A percentile compares a stretch with the other conserved stretches of the same genome.
Conservation (phyloP, 2,329 filamentous ascomycete species). For the Trichocomaceae sp. region DNA sequence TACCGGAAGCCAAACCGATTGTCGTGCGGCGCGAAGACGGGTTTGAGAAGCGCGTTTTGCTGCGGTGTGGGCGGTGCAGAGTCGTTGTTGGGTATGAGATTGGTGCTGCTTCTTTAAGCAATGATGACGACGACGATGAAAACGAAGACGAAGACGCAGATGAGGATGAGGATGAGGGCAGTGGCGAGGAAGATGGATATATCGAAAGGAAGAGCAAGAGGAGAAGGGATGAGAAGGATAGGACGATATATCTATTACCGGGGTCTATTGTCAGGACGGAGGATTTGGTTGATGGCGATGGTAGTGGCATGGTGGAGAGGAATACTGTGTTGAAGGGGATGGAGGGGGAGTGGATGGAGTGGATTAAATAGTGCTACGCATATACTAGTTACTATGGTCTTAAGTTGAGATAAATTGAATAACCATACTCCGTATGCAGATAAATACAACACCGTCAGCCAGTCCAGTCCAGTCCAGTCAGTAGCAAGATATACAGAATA, state of each 20-base stretch:
- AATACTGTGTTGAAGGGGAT: too few relatives aligned
- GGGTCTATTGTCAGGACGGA: constrained; percentile 54
- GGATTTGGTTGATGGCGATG: constrained; percentile 41
- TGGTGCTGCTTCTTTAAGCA: constrained; percentile 34
- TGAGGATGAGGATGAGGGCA: constrained; percentile 15
- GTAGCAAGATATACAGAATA: constrained; percentile 8
- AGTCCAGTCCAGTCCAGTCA: neutral
- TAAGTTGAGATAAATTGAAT: neutral
- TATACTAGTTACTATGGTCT: too few relatives aligned
- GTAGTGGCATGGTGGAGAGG: too few relatives aligned
- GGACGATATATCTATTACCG: constrained; percentile 55
- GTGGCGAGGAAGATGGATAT: constrained; percentile 11
- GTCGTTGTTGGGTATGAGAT: constrained; percentile 58
- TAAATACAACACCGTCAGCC: constrained; percentile 3
- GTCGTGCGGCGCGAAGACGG: constrained; percentile 54
- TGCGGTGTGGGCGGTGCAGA: constrained; percentile 56
- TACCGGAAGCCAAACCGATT: constrained; percentile 43
- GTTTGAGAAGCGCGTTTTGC: constrained; percentile 59
- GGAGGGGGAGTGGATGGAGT: constrained; percentile 32
- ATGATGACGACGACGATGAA: constrained; percentile 15
- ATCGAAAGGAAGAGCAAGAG: constrained; percentile 20
- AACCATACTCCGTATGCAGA: constrained; percentile 4
- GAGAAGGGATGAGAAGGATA: constrained; percentile 28
- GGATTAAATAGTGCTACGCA: constrained; percentile 17
- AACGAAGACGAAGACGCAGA: constrained; percentile 15